These are phyloP conservation scores for Mycosphaerella sp. DNA, from an alignment of 2,329 filamentous ascomycete species.

Conservation along the genomic window DNA sequence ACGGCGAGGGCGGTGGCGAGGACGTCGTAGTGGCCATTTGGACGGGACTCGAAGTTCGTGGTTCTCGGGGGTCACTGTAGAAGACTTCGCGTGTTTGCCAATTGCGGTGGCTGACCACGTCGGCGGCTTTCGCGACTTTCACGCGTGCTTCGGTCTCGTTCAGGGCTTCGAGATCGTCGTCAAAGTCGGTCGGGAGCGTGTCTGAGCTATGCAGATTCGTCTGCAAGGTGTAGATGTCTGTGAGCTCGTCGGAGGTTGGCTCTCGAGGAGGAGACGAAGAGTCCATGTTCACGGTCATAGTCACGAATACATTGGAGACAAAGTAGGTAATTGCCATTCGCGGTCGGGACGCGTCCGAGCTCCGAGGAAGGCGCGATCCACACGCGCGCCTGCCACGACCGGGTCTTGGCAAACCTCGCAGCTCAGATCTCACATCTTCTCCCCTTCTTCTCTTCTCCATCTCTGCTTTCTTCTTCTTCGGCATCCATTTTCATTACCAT, in stretches of 20 bases:
- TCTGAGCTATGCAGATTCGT: slow-evolving; percentile 5
- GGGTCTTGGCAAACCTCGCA: too few species aligned
- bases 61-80: slow-evolving; percentile 38
- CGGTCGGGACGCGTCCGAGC: too few species aligned
- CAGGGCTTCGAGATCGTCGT: slow-evolving; percentile 27
- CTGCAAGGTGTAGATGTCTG: slow-evolving; percentile 11
- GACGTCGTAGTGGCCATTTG: slow-evolving; percentile 59
- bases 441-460: too few species aligned
- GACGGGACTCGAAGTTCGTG: slow-evolving; percentile 44
- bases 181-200: slow-evolving; percentile 17
- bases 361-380: too few species aligned
- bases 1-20: slow-evolving; percentile 45
- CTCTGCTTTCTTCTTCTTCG: too few species aligned
- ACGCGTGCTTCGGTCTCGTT: slow-evolving; percentile 43
- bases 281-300: slow-evolving; percentile 1
- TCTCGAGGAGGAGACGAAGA: slow-evolving; percentile 11
- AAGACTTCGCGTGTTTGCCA: slow-evolving; percentile 45
- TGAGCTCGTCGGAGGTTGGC: slow-evolving; percentile 16
- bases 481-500: too few species aligned
- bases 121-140: slow-evolving; percentile 36
- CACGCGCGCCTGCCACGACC: too few species aligned
- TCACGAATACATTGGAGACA: background rate
- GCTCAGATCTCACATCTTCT: too few species aligned
- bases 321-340: too few species aligned
- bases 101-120: slow-evolving; percentile 47